These are phyloP conservation scores for Solanum aculeatissimum DNA, from an alignment of 305 asterid species.

Conservation along the genomic window DNA sequence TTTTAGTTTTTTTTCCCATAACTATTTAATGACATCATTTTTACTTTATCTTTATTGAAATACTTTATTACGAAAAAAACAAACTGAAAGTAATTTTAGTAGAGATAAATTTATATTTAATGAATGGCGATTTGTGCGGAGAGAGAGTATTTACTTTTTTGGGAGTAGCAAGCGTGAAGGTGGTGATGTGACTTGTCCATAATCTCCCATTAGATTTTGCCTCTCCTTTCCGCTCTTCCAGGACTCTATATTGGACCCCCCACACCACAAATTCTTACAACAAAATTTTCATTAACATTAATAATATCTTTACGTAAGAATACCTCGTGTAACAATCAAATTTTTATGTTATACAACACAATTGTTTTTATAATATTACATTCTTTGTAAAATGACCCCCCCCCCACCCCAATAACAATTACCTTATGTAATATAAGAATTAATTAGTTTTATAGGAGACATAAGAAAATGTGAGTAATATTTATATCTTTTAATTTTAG, in stretches of 20 bases:
- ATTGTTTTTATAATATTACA: neutral
- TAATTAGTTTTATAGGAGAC: neutral
- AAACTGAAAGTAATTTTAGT: too few species aligned
- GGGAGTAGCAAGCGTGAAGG: slow-evolving; percentile 15
- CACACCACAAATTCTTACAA: neutral
- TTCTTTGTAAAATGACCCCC: too few species aligned
- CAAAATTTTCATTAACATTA: too few species aligned
- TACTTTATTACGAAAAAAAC: neutral
- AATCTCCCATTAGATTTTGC: slow-evolving; percentile 4
- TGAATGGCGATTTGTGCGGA: too few species aligned
- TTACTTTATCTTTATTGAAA: neutral
- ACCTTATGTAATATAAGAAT: neutral
- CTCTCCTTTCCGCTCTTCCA: neutral
- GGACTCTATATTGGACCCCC: neutral
- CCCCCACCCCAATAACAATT: neutral
- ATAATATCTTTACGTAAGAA: too few species aligned
- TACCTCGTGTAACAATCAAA: too few species aligned
- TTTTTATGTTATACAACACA: neutral
- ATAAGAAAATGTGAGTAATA: too few species aligned
- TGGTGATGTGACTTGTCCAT: slow-evolving; percentile 20
- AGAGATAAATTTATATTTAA: too few species aligned
- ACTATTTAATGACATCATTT: neutral
- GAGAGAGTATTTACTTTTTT: neutral
- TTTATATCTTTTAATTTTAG: too few species aligned
- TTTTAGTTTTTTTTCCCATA: too few species aligned